These are phyloP conservation scores for Suillus americanus DNA, from an alignment of 768 basidiomycete species.

Conservation along the genomic window DNA sequence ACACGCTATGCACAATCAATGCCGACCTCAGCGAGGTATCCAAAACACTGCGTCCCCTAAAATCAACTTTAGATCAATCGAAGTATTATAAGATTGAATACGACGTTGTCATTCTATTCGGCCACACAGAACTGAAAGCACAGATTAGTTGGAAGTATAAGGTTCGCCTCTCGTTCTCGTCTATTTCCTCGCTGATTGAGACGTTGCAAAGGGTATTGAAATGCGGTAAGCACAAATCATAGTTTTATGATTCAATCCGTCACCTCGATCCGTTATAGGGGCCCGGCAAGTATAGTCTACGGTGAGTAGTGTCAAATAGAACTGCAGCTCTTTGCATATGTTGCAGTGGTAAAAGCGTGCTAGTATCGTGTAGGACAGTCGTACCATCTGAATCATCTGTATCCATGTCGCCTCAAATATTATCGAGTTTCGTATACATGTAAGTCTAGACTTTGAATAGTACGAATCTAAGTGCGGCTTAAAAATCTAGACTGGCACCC, in stretches of 20 bases:
- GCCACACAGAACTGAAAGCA: conserved; percentile 40
- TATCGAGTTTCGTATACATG: neutral
- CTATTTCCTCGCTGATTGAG: neutral
- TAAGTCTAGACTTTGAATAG: neutral
- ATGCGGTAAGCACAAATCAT: conserved; percentile 23
- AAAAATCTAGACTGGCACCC: neutral
- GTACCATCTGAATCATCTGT: neutral
- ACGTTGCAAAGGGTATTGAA: conserved; percentile 27
- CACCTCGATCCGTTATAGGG: neutral
- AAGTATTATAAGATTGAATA: conserved; percentile 25
- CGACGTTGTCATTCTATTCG: conserved; percentile 36
- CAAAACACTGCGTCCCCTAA: neutral
- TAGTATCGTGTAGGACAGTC: neutral
- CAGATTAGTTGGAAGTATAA: conserved; percentile 39
- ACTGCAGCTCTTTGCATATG: neutral
- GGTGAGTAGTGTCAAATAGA: neutral
- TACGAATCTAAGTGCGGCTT: neutral
- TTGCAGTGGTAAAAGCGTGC: too few relatives aligned
- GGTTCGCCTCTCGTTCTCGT: conserved; percentile 18
- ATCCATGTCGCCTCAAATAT: neutral
- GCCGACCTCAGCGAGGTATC: conserved; percentile 10
- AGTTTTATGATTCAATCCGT: neutral
- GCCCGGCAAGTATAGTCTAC: conserved; percentile 3
- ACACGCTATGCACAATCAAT: conserved; percentile 2
- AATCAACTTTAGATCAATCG: neutral